Conservation (phyloP, 331 rosid species). For the Rosa hybrid region DNA sequence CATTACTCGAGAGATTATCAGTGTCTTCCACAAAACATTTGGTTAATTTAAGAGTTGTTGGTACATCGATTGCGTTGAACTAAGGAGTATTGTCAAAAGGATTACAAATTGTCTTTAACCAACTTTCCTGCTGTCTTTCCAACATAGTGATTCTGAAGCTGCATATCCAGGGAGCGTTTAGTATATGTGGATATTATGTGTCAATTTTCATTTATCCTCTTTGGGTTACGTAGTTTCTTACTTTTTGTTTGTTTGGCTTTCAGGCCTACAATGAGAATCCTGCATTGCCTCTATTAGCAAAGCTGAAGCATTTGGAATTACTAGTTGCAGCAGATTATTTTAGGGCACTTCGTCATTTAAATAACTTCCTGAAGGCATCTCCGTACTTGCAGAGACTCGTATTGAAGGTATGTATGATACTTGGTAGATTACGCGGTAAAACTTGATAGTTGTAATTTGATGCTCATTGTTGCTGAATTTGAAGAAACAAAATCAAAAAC, state of each 20-base stretch:
- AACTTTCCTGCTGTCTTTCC: background rate
- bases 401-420: background rate
- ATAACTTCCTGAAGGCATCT: conserved; percentile 6
- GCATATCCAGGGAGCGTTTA: background rate
- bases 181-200: background rate
- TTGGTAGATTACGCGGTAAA: background rate
- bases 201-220: background rate
- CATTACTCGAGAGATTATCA: background rate
- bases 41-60: background rate
- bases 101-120: background rate
- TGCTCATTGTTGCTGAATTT: background rate
- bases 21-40: background rate
- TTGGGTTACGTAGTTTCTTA: background rate
- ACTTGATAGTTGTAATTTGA: background rate
- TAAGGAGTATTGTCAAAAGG: background rate
- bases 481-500: background rate
- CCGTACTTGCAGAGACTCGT: conserved; percentile 6
- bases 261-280: background rate
- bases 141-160: background rate
- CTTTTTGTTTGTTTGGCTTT: background rate
- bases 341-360: background rate
- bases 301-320: conserved; percentile 17
- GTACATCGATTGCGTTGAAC: background rate
- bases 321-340: no score
- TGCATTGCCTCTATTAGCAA: background rate